These are phyloP conservation scores for Termitomyces eurrhizus DNA, from an alignment of 768 basidiomycete genomes.

Conservation along the genomic window DNA sequence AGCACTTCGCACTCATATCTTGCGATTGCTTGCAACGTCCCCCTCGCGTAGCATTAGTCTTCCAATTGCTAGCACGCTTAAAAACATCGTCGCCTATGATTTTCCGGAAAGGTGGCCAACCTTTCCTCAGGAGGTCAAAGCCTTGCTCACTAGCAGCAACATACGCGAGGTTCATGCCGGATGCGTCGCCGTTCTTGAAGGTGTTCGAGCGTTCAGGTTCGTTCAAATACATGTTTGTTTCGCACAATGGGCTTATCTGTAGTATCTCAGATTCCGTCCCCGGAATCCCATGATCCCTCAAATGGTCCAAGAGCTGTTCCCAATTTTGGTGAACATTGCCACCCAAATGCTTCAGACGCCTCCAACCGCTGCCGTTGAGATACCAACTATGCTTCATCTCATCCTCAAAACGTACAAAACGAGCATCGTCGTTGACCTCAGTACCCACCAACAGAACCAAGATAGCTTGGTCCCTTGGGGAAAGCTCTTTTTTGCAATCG, in stretches of 20 bases:
- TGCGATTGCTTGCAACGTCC: conserved; percentile 66
- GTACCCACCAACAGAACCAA: conserved; percentile 65
- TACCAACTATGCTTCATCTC: conserved; percentile 79
- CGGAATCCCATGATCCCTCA: conserved; percentile 53
- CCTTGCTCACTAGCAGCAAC: conserved; percentile 56
- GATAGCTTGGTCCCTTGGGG: conserved; percentile 88
- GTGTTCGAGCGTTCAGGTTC: conserved; percentile 72
- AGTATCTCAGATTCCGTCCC: conserved; percentile 58
- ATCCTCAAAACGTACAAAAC: conserved; percentile 87
- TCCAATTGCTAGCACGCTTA: conserved; percentile 72
- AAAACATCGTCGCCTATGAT: conserved; percentile 70
- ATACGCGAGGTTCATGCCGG: conserved; percentile 79
- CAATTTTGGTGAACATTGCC: conserved; percentile 72
- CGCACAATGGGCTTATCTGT: not conserved
- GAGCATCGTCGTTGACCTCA: conserved; percentile 72
- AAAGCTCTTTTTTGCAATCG: conserved; percentile 71
- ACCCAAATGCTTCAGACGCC: conserved; percentile 61
- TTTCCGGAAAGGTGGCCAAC: conserved; percentile 76
- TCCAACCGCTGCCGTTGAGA: conserved; percentile 62
- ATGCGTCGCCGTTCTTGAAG: conserved; percentile 72
- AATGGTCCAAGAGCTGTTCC: conserved; percentile 65
- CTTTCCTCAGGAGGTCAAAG: conserved; percentile 64
- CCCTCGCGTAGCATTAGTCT: conserved; percentile 66
- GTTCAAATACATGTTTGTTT: conserved; percentile 16
- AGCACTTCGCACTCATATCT: conserved; percentile 63